Base-by-base conservation (phyloP, 202 grass and related monocot species). In the Saccharum hybrid region DNA sequence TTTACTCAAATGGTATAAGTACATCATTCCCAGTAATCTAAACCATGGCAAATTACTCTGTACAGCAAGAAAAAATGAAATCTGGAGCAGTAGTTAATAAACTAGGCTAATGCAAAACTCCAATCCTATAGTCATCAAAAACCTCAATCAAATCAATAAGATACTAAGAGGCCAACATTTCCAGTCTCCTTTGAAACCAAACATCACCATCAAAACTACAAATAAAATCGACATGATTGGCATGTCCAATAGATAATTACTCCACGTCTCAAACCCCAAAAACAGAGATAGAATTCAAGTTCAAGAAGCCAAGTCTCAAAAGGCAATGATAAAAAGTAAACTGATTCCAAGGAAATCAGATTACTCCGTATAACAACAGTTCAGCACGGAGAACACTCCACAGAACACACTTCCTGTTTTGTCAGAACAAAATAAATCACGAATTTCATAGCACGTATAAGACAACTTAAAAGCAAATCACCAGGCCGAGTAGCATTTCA, bases 11-110 rank as follows among this genome's bases (percentile, higher is more conserved):
- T 30, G 45, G 7, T 48, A 75, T 43, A 73, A 87, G n/a, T 13
- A 68, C 6, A 38, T 74, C 36, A 66, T 66, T 82, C 68, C 12
- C 26, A 83, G 36, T 28, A 70, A 68, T 43, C 14, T 21, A 75
- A 59, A 75, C 60, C 67, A 54, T 26, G 60, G 41, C 12, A 26
- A 36, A n/a, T 59, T 14, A 31, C 31, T 45, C 33, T 71, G 60
- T 6, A 2, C 60, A 13, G 23, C 12, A 71, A 67, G 14, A 38
- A 49, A 10, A 46, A 80, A 75, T 31, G 19, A 36, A 77, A 72
- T 59, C 46, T 6, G 21, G 2, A 66, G 9, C 64, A 75, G 51
- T 11, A 26, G 3, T 40, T 42, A 90, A 23, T 9, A 82, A 48
- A 61, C 22, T 74, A 81, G 45, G 40, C 22, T 51, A 73, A 66